Conservation (phyloP, 805 yeast genomes). For the Hanseniaspora vineae region DNA sequence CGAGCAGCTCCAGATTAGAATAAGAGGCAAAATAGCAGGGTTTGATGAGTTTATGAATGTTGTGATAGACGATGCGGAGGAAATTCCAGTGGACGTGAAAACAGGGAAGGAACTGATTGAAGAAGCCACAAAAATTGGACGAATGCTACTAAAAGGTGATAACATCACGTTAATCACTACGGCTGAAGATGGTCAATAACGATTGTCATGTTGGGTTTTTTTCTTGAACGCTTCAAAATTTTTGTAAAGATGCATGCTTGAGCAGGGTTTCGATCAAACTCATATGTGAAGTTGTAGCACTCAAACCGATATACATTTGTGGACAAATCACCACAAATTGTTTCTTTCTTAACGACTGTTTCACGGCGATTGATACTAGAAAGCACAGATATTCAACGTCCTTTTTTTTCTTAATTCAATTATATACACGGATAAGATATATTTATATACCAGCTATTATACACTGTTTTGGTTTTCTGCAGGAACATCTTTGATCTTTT, state of each 20-base stretch:
- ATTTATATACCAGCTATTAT: slow-evolving; percentile 1
- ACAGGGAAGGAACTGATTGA: slow-evolving; percentile 16
- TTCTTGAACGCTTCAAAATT: not conserved
- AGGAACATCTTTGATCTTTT: slow-evolving; percentile 7
- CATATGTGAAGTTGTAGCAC: too few relatives aligned
- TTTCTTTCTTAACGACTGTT: too few relatives aligned
- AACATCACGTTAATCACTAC: slow-evolving; percentile 63
- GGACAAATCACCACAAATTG: too few relatives aligned
- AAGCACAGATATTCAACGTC: too few relatives aligned
- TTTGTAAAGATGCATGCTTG: too few relatives aligned
- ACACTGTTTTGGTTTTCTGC: slow-evolving; percentile 7
- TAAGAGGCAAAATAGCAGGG: slow-evolving; percentile 79
- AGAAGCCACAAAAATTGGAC: slow-evolving; percentile 41
- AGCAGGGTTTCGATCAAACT: too few relatives aligned
- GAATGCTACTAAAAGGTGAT: slow-evolving; percentile 82
- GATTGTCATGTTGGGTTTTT: not conserved
- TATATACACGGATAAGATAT: too few relatives aligned
- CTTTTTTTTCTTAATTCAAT: too few relatives aligned
- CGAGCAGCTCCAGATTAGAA: slow-evolving; percentile 66
- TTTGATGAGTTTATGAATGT: slow-evolving; percentile 96
- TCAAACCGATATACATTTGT: too few relatives aligned
- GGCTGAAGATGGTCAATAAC: slow-evolving; percentile 1
- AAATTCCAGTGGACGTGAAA: slow-evolving; percentile 42
- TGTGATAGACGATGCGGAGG: slow-evolving; percentile 48
- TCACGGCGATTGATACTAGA: too few relatives aligned